Base-by-base conservation (phyloP, 257 asterid genomes). In the Paraleonurus japonicus region DNA sequence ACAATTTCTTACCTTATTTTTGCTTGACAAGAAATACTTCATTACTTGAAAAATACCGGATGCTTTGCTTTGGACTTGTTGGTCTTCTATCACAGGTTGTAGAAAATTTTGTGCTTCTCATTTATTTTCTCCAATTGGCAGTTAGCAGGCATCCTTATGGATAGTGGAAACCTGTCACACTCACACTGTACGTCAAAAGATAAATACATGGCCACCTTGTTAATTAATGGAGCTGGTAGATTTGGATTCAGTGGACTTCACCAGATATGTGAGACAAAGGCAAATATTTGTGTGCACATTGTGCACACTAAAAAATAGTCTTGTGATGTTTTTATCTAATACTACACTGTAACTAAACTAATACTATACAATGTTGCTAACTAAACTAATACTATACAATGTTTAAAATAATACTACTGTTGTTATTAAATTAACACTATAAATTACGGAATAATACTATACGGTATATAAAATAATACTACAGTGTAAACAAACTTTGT, bases 121-220 rank as follows among this genome's bases (percentile, higher is more conserved):
- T 47, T 39, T 30, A 47, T 59, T 41, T 59, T 71, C 32, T 58
- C 67, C 30, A 26, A 59, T 53, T 68, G 75, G 78, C 88, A 91
- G 97, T 80, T 92, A 69, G 90, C 90, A 27, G 98, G 98, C 43
- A 92, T 92, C 75, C 95, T 89, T 26, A 5, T 83, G 81, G 98
- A 89, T 69, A 89, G 95, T 60, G 95, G 81, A 82, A 87, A 92
- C 75, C 81, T 92, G 71, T 75, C 85, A 33, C 85, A 59, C 69
- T 67, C 86, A 28, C 65, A 70, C 5, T 79, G 88, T 73, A 83
- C 94, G 19, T 76, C 89, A 23, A 88, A 85, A 82, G 98, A 92
- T 79, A 81, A 85, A 70, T 89, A 88, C 90, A 85, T 88, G 81
- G 88, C 92, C 17, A 89, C 96, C 28, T 79, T 92, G 83, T 82